A percentile compares a stretch with the other conserved stretches of the same genome.
Evolutionary conservation across 495 filamentous ascomycete species (phyloP).

Genomic region (Aeminium ludgeri): DNA sequence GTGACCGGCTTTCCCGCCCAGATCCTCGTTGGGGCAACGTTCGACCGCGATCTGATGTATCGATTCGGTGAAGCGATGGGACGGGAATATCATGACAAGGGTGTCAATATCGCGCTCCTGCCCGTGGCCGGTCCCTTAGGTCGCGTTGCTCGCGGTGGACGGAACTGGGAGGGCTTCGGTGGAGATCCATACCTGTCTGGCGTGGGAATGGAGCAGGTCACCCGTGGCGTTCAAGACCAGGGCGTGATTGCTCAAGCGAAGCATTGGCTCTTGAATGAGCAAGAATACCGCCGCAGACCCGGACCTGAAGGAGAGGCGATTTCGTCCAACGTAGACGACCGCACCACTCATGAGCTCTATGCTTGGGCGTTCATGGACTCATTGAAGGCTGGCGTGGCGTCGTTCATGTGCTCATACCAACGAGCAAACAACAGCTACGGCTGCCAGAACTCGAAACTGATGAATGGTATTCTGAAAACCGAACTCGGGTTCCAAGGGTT

Average conservation of each 20-base stretch:
- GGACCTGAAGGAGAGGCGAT: constrained; percentile 1
- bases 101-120: constrained; percentile 17
- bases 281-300: constrained; percentile 7
- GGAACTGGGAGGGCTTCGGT: constrained; percentile 40
- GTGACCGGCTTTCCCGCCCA: constrained; percentile 12
- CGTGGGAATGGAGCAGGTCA: constrained; percentile 28
- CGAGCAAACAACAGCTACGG: constrained; percentile 12
- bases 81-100: constrained; percentile 18
- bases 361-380: constrained; percentile 17
- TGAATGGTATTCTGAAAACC: constrained; percentile 16
- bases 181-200: constrained; percentile 35
- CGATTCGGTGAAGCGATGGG: constrained; percentile 16
- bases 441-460: constrained; percentile 13
- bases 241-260: constrained; percentile 38
- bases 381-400: constrained; percentile 9
- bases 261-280: constrained; percentile 13
- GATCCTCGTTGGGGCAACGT: constrained; percentile 14
- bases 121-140: constrained; percentile 43
- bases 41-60: constrained; percentile 13
- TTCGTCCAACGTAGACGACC: constrained; percentile 10
- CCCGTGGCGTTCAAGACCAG: constrained; percentile 30
- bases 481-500: constrained; percentile 25
- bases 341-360: constrained; percentile 18
- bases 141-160: constrained; percentile 33
- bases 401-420: constrained; percentile 18